These are phyloP conservation scores for Fusarium chuoi DNA, from an alignment of 2,329 filamentous ascomycete genomes.

Conservation along the genomic window DNA sequence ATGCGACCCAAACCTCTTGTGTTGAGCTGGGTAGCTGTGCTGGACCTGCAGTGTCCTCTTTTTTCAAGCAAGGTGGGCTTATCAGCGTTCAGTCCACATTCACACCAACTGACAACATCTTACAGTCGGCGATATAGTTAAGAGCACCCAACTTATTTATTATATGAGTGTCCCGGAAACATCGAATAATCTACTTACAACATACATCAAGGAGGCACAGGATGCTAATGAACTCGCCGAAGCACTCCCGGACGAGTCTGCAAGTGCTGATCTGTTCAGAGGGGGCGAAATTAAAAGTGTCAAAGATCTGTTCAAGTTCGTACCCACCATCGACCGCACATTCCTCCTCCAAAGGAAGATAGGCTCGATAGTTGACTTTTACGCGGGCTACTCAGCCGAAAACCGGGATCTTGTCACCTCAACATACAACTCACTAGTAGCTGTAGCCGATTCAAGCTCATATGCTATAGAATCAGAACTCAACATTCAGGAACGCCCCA, in stretches of 20 bases:
- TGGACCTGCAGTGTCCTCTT: not conserved
- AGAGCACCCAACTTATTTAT: not conserved
- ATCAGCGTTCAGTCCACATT: accelerated
- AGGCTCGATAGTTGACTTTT: not conserved
- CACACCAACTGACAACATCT: not conserved
- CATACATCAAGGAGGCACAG: not conserved
- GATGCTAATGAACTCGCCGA: not conserved
- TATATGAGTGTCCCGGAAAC: not conserved
- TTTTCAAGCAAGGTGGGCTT: not conserved
- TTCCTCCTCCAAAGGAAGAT: not conserved
- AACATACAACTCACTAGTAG: not conserved
- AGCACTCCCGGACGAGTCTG: not conserved
- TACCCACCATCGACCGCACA: not conserved
- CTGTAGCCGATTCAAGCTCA: not conserved
- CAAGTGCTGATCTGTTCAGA: not conserved
- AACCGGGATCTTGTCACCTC: not conserved
- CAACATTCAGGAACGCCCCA: not conserved
- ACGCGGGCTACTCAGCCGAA: not conserved
- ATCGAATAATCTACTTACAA: not conserved
- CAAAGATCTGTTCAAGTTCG: not conserved
- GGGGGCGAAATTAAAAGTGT: not conserved
- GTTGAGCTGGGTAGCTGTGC: not conserved
- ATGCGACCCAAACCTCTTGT: not conserved
- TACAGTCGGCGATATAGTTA: not conserved
- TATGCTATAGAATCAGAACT: not conserved